A percentile compares a stretch with the other conserved stretches of the same genome.
Evolutionary conservation across 2,329 filamentous ascomycete genomes (phyloP).

Genomic region (Neonectria punicea): DNA sequence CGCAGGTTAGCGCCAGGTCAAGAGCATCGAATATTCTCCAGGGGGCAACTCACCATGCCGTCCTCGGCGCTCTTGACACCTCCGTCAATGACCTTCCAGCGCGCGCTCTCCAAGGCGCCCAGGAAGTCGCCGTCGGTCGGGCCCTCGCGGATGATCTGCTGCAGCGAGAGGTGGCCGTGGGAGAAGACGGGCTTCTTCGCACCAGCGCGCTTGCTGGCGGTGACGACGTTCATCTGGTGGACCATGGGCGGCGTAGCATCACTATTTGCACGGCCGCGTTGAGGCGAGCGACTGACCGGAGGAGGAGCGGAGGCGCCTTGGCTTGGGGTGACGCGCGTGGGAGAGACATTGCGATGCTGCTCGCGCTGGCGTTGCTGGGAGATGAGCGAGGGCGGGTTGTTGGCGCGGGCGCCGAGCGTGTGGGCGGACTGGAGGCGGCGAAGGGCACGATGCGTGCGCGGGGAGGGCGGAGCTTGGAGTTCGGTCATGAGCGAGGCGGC

Average conservation of each 20-base stretch:
- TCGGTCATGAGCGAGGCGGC: conserved; percentile 51
- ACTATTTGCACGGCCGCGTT: conserved; percentile 76
- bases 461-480: conserved; percentile 67
- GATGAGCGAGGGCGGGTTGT: conserved; percentile 65
- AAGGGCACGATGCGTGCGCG: conserved; percentile 73
- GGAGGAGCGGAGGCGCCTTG: conserved; percentile 16
- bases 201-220: conserved; percentile 51
- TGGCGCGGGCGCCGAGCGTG: conserved; percentile 67
- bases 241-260: conserved; percentile 65
- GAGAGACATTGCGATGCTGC: conserved; percentile 51
- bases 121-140: conserved; percentile 76
- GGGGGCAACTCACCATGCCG: conserved; percentile 74
- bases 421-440: conserved; percentile 82
- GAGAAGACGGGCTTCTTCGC: conserved; percentile 57
- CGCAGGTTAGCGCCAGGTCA: background rate
- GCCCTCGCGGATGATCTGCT: conserved; percentile 82
- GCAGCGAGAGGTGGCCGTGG: conserved; percentile 71
- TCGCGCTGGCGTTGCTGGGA: conserved; percentile 69
- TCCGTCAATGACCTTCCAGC: conserved; percentile 78
- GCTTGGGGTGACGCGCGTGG: conserved; percentile 39
- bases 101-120: conserved; percentile 74
- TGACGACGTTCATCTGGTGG: conserved; percentile 51
- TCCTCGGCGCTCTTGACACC: conserved; percentile 82
- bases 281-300: conserved; percentile 54
- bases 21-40: background rate